Conservation (phyloP, 768 basidiomycete species). For the Trametes elegans region DNA sequence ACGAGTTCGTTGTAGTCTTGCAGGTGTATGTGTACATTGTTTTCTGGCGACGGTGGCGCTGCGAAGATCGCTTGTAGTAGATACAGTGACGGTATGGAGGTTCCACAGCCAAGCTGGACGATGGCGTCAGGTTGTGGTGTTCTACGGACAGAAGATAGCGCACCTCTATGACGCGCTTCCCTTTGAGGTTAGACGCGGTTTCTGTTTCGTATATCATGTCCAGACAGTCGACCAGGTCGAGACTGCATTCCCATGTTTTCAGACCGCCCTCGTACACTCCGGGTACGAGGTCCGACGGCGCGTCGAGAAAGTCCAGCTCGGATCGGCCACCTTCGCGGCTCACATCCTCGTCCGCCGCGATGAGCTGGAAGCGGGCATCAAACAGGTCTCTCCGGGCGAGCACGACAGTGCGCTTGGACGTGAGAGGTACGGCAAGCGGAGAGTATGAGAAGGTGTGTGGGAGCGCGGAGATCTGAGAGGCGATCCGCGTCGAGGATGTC, state of each 20-base stretch:
- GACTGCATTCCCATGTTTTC: conserved; percentile 96
- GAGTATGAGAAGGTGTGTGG: conserved; percentile 82
- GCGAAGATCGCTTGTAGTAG: conserved; percentile 64
- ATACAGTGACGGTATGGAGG: conserved; percentile 79
- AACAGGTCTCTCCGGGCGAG: conserved; percentile 86
- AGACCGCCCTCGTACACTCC: conserved; percentile 94
- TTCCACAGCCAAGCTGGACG: conserved; percentile 89
- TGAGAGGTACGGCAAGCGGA: conserved; percentile 53
- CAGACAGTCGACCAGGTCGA: conserved; percentile 79
- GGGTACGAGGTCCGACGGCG: conserved; percentile 87
- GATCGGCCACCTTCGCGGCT: conserved; percentile 20
- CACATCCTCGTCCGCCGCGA: conserved; percentile 38
- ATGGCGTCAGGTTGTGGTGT: neutral
- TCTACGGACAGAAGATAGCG: conserved; percentile 15
- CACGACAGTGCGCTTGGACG: conserved; percentile 28
- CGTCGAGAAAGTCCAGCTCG: conserved; percentile 66
- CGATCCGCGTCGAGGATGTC: no score
- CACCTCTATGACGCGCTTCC: conserved; percentile 73
- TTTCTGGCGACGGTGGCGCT: conserved; percentile 20
- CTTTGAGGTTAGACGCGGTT: conserved; percentile 33
- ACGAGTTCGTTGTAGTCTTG: conserved; percentile 93
- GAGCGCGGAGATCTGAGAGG: conserved; percentile 68
- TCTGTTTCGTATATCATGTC: conserved; percentile 31
- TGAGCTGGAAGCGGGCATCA: conserved; percentile 94
- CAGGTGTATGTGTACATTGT: conserved; percentile 60